These are phyloP conservation scores for Penicillium psychrosexuale DNA, from an alignment of 2,329 filamentous ascomycete genomes.

Conservation along the genomic window DNA sequence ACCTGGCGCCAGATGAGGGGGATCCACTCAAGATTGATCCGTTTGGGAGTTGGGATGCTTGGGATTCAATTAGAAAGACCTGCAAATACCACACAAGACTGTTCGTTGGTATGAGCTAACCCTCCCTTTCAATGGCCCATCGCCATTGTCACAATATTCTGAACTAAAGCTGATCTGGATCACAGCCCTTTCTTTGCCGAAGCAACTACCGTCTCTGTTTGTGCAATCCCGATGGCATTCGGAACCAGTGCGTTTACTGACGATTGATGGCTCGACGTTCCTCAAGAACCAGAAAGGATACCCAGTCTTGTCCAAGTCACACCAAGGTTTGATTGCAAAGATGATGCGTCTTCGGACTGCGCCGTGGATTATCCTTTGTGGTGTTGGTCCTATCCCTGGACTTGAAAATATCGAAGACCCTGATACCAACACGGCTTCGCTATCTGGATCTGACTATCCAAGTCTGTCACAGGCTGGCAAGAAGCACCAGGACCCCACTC, in stretches of 20 bases:
- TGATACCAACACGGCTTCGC: constrained; percentile 15
- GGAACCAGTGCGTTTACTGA: constrained; percentile 58
- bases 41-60: constrained; percentile 86
- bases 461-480: constrained; percentile 63
- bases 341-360: constrained; percentile 56
- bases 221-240: constrained; percentile 63
- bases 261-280: constrained; percentile 53
- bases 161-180: constrained; percentile 15
- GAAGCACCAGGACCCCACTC: constrained; percentile 55
- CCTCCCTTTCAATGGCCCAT: neutral
- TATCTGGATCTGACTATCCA: constrained; percentile 54
- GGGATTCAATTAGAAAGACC: constrained; percentile 79
- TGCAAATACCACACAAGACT: constrained; percentile 83
- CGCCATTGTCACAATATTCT: neutral
- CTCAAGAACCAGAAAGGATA: constrained; percentile 58
- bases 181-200: constrained; percentile 57
- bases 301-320: constrained; percentile 56
- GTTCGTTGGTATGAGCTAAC: constrained; percentile 68
- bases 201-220: constrained; percentile 54
- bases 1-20: constrained; percentile 32
- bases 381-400: constrained; percentile 56
- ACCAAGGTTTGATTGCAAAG: constrained; percentile 56
- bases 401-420: constrained; percentile 32
- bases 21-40: constrained; percentile 58
- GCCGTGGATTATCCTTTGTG: constrained; percentile 60